Evolutionary conservation across 108 stramenopile species (phyloP), one percentile per base, ranked within the genome.

Genomic region (Schizochytrium sp.): DNA sequence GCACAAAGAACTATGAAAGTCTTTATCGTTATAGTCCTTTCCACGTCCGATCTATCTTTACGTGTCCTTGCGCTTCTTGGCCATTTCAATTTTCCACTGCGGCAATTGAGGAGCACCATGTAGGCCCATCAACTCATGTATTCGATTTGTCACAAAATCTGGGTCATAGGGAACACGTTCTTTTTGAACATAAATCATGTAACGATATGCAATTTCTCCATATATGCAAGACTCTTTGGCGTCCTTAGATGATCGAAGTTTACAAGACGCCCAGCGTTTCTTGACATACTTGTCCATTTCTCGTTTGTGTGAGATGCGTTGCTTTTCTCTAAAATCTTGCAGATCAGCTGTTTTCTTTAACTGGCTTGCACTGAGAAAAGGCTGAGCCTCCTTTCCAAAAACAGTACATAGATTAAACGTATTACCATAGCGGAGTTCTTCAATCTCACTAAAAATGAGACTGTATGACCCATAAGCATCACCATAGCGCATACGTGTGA

Each of bases 251-350:
- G 73, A 83, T 8, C 73, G 73, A 13, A 83, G 53, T 53, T 83
- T 83, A 53, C 73, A 83, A 19, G 50, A 53, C 15, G 73, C 73
- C 73, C 73, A 83, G 12, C 73, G 46, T 53, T 83, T 83, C 46
- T 83, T 83, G 45, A 83, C 73, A 53, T 83, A 83, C 73, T 83
- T 83, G 38, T 83, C 73, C 73, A 83, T 83, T 19, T 83, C 73
- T 0, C 73, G 73, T 53, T 83, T 83, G 73, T 83, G 73, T 7
- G 73, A 83, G n/a, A 55, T 53, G 50, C 73, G 46, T 0, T 40
- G 73, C 73, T 83, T 83, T 47, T 83, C 73, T 19, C 50, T 19
- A 83, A 83, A 83, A 1, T 83, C 53, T 40, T 83, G 73, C 50
- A 83, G 73, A 83, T 83, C 73, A 40, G 73, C 53, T 4, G 53